A percentile compares a stretch with the other conserved stretches of the same genome.
phyloP scores from a whole-genome alignment of 352 stramenopile species.

The Pythium angustatum region DNA sequence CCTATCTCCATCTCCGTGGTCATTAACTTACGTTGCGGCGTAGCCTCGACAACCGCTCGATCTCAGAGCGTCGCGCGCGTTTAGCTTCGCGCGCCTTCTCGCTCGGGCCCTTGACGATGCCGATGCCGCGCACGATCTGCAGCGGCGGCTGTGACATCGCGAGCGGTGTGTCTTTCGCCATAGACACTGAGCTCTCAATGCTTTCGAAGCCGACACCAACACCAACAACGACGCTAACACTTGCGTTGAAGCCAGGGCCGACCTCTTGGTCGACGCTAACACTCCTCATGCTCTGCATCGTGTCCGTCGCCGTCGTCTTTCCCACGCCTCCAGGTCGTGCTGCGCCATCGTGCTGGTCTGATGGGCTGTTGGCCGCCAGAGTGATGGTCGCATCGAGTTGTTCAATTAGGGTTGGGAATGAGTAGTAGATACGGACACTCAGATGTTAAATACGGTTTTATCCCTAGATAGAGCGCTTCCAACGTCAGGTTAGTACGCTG shows the following conservation, averaged over 20 bases:
- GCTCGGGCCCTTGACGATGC: conserved; percentile 10
- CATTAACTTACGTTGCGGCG: conserved; percentile 24
- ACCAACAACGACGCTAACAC: neutral
- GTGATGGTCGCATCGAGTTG: conserved; percentile 12
- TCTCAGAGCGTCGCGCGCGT: conserved; percentile 29
- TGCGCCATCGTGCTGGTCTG: neutral
- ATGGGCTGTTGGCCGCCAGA: neutral
- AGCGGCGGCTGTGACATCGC: too few species aligned
- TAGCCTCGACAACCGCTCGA: conserved; percentile 26
- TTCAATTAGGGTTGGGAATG: neutral
- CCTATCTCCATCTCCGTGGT: too few species aligned
- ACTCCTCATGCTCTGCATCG: too few species aligned
- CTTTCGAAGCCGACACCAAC: neutral
- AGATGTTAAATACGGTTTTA: conserved; percentile 1
- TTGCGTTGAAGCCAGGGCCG: too few species aligned
- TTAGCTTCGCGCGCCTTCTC: conserved; percentile 20
- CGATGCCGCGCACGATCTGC: conserved; percentile 29
- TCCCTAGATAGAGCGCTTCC: neutral
- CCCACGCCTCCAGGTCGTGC: too few species aligned
- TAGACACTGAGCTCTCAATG: neutral
- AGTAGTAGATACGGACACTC: neutral
- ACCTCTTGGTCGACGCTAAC: too few species aligned
- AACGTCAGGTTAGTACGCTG: too few species aligned
- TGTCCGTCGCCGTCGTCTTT: too few species aligned
- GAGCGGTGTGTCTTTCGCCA: neutral